Base-by-base conservation (phyloP, 768 basidiomycete species). In the Amanita pallidorosea region DNA sequence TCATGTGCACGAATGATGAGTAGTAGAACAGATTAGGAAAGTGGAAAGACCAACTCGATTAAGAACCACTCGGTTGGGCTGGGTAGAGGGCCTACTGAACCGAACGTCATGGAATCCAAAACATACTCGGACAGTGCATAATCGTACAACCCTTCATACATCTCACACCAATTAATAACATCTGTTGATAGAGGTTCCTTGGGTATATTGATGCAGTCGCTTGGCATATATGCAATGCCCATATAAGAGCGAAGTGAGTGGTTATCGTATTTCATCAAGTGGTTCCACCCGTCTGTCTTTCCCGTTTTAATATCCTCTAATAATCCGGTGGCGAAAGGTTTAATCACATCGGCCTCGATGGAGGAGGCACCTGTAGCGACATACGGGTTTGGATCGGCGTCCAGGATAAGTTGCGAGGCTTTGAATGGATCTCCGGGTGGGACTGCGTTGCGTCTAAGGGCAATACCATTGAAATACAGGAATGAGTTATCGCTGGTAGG, bases 81-180 rank as follows among this genome's bases (percentile, higher is more conserved):
- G 4, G 20, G 5, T 6, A 15, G 25, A 6, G 7, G 6, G 9
- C 46, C 46, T 2, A 12, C 11, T 4, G 11, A 47, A 22, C 34
- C 22, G 18, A 66, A 67, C 4, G 56, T 57, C 20, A 70, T 37
- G 5, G 52, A 43, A 4, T 52, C 57, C 25, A 70, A 53, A 27
- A 70, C 59, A 0, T 54, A 37, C 52, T 72, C 70, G 0, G 66
- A 53, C 36, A 71, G 58, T 12, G 65, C 61, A 7, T 57, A 57
- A 50, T 72, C 65, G 50, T 65, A 72, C 36, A 55, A 58, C 6
- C 60, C 62, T 23, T 58, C 61, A 13, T 70, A 63, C 12, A 63
- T 68, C 37, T 66, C 65, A 49, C 59, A 55, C 60, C 64, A 71
- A 38, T 69, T 64, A 13, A 70, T 54, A 5, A 65, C 55, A 8